Evolutionary conservation across 768 basidiomycete genomes (phyloP).

Genomic region (Calocybe indica): DNA sequence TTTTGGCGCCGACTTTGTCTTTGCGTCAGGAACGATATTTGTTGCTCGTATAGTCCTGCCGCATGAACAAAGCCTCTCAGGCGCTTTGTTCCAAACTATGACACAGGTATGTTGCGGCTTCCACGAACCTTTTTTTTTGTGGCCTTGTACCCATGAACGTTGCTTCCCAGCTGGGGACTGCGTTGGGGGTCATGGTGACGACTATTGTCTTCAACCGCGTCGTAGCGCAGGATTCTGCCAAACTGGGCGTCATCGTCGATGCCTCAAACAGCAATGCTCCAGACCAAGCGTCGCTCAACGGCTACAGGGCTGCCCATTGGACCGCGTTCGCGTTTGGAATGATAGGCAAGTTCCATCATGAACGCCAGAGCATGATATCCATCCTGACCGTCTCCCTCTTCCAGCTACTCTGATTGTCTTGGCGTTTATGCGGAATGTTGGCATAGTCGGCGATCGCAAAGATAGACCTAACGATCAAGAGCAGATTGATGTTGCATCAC

Average conservation of each 20-base stretch:
- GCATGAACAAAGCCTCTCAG: slow-evolving; percentile 71
- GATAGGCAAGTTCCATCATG: slow-evolving; percentile 34
- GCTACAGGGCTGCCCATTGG: slow-evolving; percentile 68
- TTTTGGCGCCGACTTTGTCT: slow-evolving; percentile 76
- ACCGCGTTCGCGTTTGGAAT: slow-evolving; percentile 55
- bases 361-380: too few species aligned
- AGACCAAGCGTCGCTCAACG: slow-evolving; percentile 14
- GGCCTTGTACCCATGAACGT: not conserved
- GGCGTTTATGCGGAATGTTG: too few species aligned
- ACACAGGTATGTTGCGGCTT: slow-evolving; percentile 42
- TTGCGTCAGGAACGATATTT: slow-evolving; percentile 66
- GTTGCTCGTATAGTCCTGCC: slow-evolving; percentile 61
- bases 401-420: too few species aligned
- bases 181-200: slow-evolving; percentile 64
- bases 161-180: slow-evolving; percentile 48
- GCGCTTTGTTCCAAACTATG: slow-evolving; percentile 76
- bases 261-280: not conserved
- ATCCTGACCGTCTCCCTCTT: too few species aligned
- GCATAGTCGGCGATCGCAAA: too few species aligned
- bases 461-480: too few species aligned
- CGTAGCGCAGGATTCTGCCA: slow-evolving; percentile 23
- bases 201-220: slow-evolving; percentile 67
- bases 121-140: not conserved
- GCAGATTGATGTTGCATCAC: too few species aligned
- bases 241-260: slow-evolving; percentile 4